Conservation (phyloP, 139 green algal species). For the Coelastrella sp. region DNA sequence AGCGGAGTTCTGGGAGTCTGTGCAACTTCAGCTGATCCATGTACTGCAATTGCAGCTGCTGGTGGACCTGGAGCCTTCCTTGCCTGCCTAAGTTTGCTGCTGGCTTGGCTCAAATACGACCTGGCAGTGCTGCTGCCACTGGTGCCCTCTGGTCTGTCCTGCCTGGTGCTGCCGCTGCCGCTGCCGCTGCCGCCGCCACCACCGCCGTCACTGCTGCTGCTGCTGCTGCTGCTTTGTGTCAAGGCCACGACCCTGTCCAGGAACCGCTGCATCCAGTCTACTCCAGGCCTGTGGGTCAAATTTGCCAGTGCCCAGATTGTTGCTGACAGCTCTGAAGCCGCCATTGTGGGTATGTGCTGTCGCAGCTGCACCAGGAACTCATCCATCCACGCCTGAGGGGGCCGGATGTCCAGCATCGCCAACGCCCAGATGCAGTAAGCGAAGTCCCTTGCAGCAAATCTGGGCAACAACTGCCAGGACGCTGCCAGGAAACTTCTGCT, state of each 20-base stretch:
- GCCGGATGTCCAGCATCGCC: constrained; percentile 31
- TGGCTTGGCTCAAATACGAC: neutral
- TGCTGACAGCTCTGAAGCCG: constrained; percentile 42
- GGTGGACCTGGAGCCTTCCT: no score
- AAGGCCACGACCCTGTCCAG: neutral
- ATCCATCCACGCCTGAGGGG: constrained; percentile 29
- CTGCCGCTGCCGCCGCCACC: neutral
- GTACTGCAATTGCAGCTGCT: neutral
- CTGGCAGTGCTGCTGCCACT: neutral
- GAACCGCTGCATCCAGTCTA: constrained; percentile 37
- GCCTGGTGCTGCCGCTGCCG: neutral
- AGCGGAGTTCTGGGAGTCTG: neutral
- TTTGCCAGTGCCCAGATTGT: constrained; percentile 52
- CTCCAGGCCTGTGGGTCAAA: constrained; percentile 35
- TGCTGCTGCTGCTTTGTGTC: constrained; percentile 17
- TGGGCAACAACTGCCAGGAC: neutral
- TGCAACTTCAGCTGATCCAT: neutral
- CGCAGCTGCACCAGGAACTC: constrained; percentile 25
- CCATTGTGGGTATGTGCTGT: constrained; percentile 36
- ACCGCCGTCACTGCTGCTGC: constrained; percentile 29
- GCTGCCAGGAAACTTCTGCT: neutral
- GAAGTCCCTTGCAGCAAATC: constrained; percentile 49
- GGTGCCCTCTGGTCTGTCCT: neutral
- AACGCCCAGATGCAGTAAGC: constrained; percentile 53
- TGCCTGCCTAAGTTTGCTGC: no score